phyloP scores from a whole-genome alignment of 345 rosid species.

The Populus tremula region DNA sequence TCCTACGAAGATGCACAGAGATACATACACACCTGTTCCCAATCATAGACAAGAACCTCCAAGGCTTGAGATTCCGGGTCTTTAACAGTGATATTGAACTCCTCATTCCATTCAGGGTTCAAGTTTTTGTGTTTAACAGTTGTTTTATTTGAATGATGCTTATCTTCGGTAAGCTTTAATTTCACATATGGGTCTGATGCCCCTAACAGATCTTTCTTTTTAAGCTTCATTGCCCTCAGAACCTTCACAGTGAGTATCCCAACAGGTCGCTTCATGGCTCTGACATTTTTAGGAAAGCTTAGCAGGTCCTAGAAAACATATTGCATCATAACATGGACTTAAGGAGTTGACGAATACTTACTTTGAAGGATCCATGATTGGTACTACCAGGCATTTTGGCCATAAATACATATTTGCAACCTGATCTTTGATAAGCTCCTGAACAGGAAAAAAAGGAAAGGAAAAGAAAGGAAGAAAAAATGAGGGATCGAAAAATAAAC shows the following conservation, averaged over 20 bases:
- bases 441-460: conserved; percentile 10
- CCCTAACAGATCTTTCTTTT: conserved; percentile 85
- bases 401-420: conserved; percentile 94
- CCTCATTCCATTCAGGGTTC: conserved; percentile 99
- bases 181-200: conserved; percentile 93
- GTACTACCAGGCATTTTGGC: conserved; percentile 82
- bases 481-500: not conserved
- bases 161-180: conserved; percentile 77
- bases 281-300: conserved; percentile 24
- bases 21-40: conserved; percentile 70
- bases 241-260: conserved; percentile 83
- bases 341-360: conserved; percentile 25
- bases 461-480: not conserved
- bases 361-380: conserved; percentile 78
- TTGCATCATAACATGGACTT: not conserved
- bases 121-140: conserved; percentile 81
- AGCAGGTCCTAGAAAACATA: not conserved
- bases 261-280: conserved; percentile 82
- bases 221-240: conserved; percentile 69
- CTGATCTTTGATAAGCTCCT: conserved; percentile 96
- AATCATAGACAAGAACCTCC: conserved; percentile 67
- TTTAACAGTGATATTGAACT: conserved; percentile 63
- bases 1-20: not conserved
- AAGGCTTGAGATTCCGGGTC: conserved; percentile 74
- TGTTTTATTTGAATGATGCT: conserved; percentile 76